phyloP scores from a whole-genome alignment of 1,284 basidiomycete species.

The Kalmanozyma brasiliensis region DNA sequence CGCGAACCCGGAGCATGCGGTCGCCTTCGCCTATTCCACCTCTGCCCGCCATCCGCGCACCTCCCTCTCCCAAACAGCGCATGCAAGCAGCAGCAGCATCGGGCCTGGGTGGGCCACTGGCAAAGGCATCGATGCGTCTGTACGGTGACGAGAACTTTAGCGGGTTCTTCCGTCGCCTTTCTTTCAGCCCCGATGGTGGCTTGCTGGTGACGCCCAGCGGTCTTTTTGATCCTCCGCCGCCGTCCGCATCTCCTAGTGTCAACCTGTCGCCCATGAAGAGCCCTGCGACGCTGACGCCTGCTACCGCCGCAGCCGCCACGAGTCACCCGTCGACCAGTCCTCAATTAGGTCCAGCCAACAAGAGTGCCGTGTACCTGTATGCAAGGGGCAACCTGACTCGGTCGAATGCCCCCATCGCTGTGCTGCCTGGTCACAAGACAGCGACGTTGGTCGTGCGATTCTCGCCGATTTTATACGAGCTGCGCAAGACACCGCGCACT shows the following conservation, averaged over 20 bases:
- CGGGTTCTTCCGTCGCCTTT: conserved; percentile 92
- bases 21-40: conserved; percentile 69
- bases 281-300: conserved; percentile 16
- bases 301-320: conserved; percentile 3
- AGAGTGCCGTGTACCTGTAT: conserved; percentile 88
- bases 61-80: conserved; percentile 59
- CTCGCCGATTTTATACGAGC: conserved; percentile 90
- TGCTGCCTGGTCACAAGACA: conserved; percentile 94
- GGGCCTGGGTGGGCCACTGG: conserved; percentile 26
- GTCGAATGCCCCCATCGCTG: conserved; percentile 83
- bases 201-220: conserved; percentile 93
- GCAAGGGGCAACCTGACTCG: conserved; percentile 83
- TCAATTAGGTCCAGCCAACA: conserved; percentile 63
- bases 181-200: conserved; percentile 93
- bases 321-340: conserved; percentile 6
- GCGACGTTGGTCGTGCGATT: conserved; percentile 92
- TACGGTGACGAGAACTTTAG: conserved; percentile 96
- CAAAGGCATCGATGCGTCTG: conserved; percentile 69
- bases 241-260: conserved; percentile 45
- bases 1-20: conserved; percentile 53
- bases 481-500: conserved; percentile 71
- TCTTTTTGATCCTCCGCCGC: conserved; percentile 74
- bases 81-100: conserved; percentile 52
- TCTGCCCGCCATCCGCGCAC: conserved; percentile 66
- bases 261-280: conserved; percentile 43